A percentile compares a stretch with the other conserved stretches of the same genome.
Conservation (phyloP, 2,329 filamentous ascomycete species). For the Colletotrichum tropicale region DNA sequence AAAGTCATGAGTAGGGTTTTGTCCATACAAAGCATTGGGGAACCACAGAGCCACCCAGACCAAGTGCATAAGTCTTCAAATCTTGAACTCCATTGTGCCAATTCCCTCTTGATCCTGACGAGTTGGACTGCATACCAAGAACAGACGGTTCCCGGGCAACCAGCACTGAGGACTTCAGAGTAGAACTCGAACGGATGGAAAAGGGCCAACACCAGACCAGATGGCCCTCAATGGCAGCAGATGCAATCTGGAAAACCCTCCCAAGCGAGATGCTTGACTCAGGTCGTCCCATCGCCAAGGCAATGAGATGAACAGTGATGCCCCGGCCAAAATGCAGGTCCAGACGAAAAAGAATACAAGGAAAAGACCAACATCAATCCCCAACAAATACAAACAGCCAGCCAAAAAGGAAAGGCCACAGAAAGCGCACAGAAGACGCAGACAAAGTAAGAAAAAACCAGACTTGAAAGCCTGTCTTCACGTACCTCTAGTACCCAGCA, state of each 20-base stretch:
- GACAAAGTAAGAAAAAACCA: background rate
- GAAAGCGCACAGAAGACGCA: background rate
- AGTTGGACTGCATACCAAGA: background rate
- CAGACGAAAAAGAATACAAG: background rate
- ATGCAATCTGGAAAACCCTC: background rate
- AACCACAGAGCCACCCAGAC: background rate
- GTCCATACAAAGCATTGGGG: background rate
- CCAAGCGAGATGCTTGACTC: background rate
- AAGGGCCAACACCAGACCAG: background rate
- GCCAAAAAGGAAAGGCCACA: background rate
- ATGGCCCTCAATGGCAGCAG: background rate
- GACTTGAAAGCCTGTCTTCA: background rate
- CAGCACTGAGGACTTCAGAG: background rate
- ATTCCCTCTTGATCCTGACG: background rate
- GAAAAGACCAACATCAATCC: background rate
- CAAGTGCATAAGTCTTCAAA: background rate
- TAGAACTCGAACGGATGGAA: background rate
- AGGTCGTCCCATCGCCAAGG: background rate
- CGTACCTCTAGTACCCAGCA: background rate
- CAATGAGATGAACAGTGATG: background rate
- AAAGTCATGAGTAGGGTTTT: background rate
- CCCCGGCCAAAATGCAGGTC: background rate
- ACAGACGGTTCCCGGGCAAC: background rate
- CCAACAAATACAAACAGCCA: background rate
- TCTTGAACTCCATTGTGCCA: background rate